These are phyloP conservation scores for Oehlia diaphana DNA, from an alignment of 192 early-diverging fungal genomes.

Conservation along the genomic window DNA sequence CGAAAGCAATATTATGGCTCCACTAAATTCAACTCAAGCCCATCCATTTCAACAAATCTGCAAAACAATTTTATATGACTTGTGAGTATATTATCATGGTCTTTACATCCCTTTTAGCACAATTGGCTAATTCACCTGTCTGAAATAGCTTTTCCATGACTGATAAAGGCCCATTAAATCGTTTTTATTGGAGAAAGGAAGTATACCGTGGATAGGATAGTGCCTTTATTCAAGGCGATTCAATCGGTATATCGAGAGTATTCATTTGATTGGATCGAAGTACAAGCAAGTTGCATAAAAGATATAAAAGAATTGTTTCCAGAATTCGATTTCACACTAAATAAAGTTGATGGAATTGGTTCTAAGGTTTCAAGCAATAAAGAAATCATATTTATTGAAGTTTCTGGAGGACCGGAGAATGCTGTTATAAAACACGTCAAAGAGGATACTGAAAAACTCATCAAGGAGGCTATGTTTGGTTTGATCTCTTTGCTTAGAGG, in stretches of 20 bases:
- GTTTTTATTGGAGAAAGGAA: slow-evolving; percentile 19
- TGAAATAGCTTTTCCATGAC: slow-evolving; percentile 16
- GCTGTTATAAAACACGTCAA: neutral
- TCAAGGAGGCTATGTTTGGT: slow-evolving; percentile 27
- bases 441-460: slow-evolving; percentile 27
- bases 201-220: slow-evolving; percentile 21
- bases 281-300: slow-evolving; percentile 2
- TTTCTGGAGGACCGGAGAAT: slow-evolving; percentile 8
- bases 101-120: neutral
- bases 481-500: slow-evolving; percentile 19
- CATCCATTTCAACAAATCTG: slow-evolving; percentile 14
- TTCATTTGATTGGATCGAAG: slow-evolving; percentile 28
- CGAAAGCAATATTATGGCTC: neutral
- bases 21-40: neutral
- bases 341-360: slow-evolving; percentile 28
- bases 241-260: slow-evolving; percentile 20
- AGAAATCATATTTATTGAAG: slow-evolving; percentile 18
- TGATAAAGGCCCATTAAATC: slow-evolving; percentile 7
- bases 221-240: slow-evolving; percentile 19
- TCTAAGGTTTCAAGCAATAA: slow-evolving; percentile 19
- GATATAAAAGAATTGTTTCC: slow-evolving; percentile 15
- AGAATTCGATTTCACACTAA: slow-evolving; percentile 22
- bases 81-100: slow-evolving; percentile 9
- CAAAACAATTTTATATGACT: slow-evolving; percentile 19
- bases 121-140: slow-evolving; percentile 4